Base-by-base conservation (phyloP, 768 basidiomycete species). In the Termitomyces titanicus region DNA sequence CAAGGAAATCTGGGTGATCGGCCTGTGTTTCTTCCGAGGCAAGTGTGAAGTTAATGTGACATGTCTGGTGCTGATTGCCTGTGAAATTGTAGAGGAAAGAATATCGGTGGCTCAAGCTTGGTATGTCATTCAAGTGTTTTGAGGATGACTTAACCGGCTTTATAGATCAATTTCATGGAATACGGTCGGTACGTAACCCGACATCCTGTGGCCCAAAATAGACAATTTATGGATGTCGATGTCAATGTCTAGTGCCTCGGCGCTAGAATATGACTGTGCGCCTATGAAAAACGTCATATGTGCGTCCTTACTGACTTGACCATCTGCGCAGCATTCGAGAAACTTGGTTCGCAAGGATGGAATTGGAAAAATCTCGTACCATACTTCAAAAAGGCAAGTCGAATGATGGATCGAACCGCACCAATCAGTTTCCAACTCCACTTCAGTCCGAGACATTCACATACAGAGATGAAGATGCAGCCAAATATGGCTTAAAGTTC, bases 381-480 rank as follows among this genome's bases (percentile, higher is more conserved):
- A 3, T 54, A 54, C 29, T 54, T 54, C 25, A 38, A n/a, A 40
- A 54, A 54, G 46, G 53, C 31, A 35, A 35, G 43, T 38, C 3
- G 11, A 22, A 12, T 4, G 3, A n/a, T n/a, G n/a, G n/a, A n/a
- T n/a, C n/a, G n/a, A n/a, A n/a, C n/a, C n/a, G n/a, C n/a, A n/a
- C n/a, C n/a, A n/a, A n/a, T n/a, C n/a, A n/a, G n/a, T n/a, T n/a
- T n/a, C n/a, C n/a, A n/a, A n/a, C n/a, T n/a, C n/a, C n/a, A n/a
- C 8, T 3, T 2, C 39, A 54, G 53, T 54, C 53, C 4, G 45
- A 54, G 13, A 54, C 45, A 0, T 33, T 54, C 11, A 40, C 34
- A 5, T 45, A 33, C 42, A 38, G 2, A 3, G 48, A 55, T 4
- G 34, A 51, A 11, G 9, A 50, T 1, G 43, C 24, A 3, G 33